Base-by-base conservation (phyloP, 2,329 filamentous ascomycete genomes). In the Fusarium musae region DNA sequence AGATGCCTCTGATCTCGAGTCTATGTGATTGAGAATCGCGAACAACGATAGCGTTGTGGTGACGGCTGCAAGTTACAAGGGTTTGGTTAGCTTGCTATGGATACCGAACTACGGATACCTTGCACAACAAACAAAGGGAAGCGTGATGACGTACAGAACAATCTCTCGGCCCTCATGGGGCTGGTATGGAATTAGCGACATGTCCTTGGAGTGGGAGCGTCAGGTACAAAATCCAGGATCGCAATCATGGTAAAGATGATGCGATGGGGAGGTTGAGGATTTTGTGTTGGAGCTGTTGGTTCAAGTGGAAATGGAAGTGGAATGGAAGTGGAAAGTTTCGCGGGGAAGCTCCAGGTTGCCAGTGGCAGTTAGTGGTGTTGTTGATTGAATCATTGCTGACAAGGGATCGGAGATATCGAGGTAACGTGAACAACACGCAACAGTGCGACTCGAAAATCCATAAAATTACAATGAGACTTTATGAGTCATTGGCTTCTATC, bases 1-100 rank as follows among this genome's bases (percentile, higher is more conserved):
- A 89, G 65, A 95, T 84, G 68, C 87, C 91, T 69, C 93, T 92
- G 58, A 98, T 92, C 76, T 94, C 94, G 73, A 99, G 90, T 77
- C 95, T 93, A 72, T 92, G 92, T 11, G 95, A 97, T 36, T 90
- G 87, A 52, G 91, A 93, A 83, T 99, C 96, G 79, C 93, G 95
- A 42, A 98, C 91, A 49, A 99, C 96, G 64, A 99, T 91, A 28
- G 95, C 93, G 84, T 97, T 94, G 79, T 94, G 93, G 82, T 98
- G 95, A 70, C 96, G 96, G 59, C 96, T 98, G 78, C 16, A 56
- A 49, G 47, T 98, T 98, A 78, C 30, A 56, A 52, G 47, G 37
- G 47, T 68, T 68, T 26, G 32, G 49, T 52, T 26, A 77, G 75
- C 43, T 53, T 52, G 46, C 40, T 47, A 28, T 13, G 43, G 53